phyloP scores from a whole-genome alignment of 495 filamentous ascomycete genomes.

The Podospora bellae-mahoneyi region DNA sequence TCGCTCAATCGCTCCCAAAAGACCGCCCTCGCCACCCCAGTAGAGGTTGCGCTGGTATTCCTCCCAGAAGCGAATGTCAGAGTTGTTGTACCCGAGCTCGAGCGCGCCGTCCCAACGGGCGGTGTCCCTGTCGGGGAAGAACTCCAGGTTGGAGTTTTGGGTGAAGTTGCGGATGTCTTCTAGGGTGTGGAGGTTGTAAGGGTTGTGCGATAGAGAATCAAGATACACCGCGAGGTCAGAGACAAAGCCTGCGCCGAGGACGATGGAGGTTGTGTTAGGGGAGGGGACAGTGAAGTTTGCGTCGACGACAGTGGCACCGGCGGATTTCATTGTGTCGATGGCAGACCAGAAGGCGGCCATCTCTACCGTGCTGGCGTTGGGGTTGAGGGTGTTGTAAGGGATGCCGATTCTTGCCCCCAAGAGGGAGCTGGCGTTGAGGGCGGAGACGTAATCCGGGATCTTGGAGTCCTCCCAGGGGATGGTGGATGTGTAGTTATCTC shows the following conservation, averaged over 20 bases:
- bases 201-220: neutral
- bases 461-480: no score
- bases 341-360: no score
- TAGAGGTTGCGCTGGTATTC: neutral
- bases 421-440: no score
- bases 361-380: no score
- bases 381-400: no score
- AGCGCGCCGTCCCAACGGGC: neutral
- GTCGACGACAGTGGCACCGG: no score
- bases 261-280: neutral
- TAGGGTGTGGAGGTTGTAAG: neutral
- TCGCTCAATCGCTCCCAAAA: neutral
- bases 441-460: no score
- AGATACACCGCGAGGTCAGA: neutral
- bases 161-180: neutral
- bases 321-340: neutral
- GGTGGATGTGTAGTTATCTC: no score
- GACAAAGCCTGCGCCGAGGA: neutral
- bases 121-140: neutral
- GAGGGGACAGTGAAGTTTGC: no score
- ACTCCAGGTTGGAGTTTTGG: neutral
- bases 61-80: no score
- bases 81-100: neutral
- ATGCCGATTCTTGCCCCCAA: no score
- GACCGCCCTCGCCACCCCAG: neutral